These are phyloP conservation scores for Stagonosporopsis chrysanthemi DNA, from an alignment of 2,329 filamentous ascomycete species.

Conservation along the genomic window DNA sequence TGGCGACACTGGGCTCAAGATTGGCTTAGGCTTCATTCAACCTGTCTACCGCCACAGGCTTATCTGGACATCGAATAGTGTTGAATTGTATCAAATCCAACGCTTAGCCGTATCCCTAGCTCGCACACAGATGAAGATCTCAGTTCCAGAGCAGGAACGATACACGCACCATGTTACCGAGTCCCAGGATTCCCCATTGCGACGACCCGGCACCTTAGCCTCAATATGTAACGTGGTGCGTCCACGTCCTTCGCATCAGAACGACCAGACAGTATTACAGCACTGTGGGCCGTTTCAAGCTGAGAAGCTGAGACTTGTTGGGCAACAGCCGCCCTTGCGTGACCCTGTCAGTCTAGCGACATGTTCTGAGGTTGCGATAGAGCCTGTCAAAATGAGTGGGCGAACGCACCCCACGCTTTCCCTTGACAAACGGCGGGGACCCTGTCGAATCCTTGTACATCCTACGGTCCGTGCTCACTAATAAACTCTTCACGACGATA, in stretches of 20 bases:
- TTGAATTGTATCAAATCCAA: neutral
- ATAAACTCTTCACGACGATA: neutral
- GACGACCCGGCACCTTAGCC: conserved; percentile 12
- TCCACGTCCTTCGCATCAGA: neutral
- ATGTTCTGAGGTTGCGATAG: conserved; percentile 4
- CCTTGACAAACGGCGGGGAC: neutral
- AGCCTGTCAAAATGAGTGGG: neutral
- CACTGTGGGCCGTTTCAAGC: neutral
- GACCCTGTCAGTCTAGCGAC: neutral
- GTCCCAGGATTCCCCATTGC: conserved; percentile 2
- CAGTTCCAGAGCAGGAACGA: conserved; percentile 2
- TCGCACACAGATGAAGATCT: neutral
- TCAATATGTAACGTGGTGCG: conserved; percentile 20
- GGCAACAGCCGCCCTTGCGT: neutral
- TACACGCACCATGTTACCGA: conserved; percentile 1
- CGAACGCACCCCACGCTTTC: conserved; percentile 2
- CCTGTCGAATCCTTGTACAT: neutral
- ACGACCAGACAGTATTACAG: neutral
- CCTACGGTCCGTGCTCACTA: neutral
- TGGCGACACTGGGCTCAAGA: conserved; percentile 41
- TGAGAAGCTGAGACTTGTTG: neutral
- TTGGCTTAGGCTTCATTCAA: conserved; percentile 32
- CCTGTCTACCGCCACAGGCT: conserved; percentile 35
- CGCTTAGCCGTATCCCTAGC: neutral
- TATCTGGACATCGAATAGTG: conserved; percentile 30